Percentiles rank a stretch among this genome's conserved stretches.
phyloP scores from a whole-genome alignment of 805 yeast species.

The Lipomyces yamanashiensis region DNA sequence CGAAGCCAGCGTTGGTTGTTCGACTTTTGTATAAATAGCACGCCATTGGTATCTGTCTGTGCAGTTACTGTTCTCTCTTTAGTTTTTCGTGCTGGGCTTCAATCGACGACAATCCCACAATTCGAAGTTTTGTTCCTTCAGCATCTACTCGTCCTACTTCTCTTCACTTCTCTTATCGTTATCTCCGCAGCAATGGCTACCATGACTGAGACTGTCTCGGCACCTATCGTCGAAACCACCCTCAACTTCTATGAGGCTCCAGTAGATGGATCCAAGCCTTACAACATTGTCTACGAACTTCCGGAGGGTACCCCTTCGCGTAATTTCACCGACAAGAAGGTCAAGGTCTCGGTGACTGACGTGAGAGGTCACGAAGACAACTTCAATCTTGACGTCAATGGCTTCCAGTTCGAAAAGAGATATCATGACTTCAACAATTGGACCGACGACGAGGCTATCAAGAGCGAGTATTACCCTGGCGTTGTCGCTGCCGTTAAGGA shows the following conservation, averaged over 20 bases:
- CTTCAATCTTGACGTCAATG: constrained; percentile 33
- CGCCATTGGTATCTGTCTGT: no score
- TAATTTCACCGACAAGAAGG: constrained; percentile 13
- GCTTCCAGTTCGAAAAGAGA: constrained; percentile 31
- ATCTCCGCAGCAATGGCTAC: constrained; percentile 19
- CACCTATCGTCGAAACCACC: constrained; percentile 15
- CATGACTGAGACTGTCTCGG: constrained; percentile 26
- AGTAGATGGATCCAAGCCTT: constrained; percentile 25
- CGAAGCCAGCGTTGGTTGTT: no score
- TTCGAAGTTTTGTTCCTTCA: background rate
- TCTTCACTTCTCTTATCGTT: background rate
- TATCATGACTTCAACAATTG: constrained; percentile 24
- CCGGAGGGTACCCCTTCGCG: constrained; percentile 36
- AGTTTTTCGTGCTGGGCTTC: no score
- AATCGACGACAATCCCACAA: background rate
- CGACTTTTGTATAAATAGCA: no score
- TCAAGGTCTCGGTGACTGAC: constrained; percentile 17
- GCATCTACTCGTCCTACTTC: background rate
- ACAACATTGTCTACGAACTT: constrained; percentile 42
- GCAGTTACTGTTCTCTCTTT: no score
- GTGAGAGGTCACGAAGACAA: constrained; percentile 27
- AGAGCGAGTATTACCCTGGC: constrained; percentile 36
- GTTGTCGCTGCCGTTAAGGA: constrained; percentile 34
- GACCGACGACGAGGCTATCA: constrained; percentile 33
- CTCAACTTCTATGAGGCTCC: constrained; percentile 33